Evolutionary conservation across 2,329 filamentous ascomycete species (phyloP).

Genomic region (Sclerotinia nivalis): DNA sequence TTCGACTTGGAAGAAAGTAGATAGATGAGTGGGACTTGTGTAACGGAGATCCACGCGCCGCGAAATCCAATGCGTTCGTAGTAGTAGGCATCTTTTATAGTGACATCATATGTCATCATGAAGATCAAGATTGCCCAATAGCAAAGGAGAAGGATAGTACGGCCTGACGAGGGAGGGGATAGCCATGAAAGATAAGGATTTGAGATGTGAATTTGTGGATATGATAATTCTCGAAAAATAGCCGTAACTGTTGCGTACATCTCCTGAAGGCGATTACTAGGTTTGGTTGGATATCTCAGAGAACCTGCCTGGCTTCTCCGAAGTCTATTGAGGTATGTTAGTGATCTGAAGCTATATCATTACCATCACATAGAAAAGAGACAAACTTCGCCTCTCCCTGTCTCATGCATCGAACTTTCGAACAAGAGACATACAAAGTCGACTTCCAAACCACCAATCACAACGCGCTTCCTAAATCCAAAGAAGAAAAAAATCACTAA

Average conservation of each 20-base stretch:
- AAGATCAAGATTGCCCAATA: constrained; percentile 62
- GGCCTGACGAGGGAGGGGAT: constrained; percentile 60
- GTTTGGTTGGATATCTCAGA: constrained; percentile 53
- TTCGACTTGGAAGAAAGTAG: constrained; percentile 61
- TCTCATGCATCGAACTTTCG: background rate
- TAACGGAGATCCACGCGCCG: constrained; percentile 66
- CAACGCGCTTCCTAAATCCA: background rate
- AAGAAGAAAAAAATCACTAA: constrained; percentile 24
- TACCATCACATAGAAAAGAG: background rate
- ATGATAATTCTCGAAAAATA: constrained; percentile 55
- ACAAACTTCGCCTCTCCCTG: background rate
- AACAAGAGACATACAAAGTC: background rate
- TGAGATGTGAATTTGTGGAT: constrained; percentile 55
- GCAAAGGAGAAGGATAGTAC: constrained; percentile 52
- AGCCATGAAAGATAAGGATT: constrained; percentile 53
- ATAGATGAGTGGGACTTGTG: constrained; percentile 64
- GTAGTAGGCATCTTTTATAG: constrained; percentile 55
- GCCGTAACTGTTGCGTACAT: constrained; percentile 61
- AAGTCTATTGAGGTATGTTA: constrained; percentile 44
- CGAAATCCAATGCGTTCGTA: constrained; percentile 68
- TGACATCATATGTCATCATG: constrained; percentile 54
- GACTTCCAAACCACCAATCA: background rate
- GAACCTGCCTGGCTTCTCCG: constrained; percentile 44
- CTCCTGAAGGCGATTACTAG: constrained; percentile 49
- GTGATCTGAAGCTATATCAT: background rate